These are phyloP conservation scores for Candida michaelii DNA, from an alignment of 805 yeast genomes.

Conservation along the genomic window DNA sequence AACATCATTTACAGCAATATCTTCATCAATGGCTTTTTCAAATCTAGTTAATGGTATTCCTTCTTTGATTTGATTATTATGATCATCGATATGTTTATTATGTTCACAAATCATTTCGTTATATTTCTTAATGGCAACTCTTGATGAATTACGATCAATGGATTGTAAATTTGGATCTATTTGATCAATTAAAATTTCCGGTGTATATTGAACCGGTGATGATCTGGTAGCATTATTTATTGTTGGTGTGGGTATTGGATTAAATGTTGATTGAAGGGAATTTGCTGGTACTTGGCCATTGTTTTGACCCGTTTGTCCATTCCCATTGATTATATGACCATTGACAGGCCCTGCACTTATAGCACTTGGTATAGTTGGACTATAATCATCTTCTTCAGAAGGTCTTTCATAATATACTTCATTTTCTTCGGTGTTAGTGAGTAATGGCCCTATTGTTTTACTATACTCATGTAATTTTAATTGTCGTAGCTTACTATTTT, in stretches of 20 bases:
- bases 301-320: not conserved
- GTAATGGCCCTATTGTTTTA: slow-evolving; percentile 13
- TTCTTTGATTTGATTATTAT: slow-evolving; percentile 10
- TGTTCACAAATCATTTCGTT: slow-evolving; percentile 14
- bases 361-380: not conserved
- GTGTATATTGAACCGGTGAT: not conserved
- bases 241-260: too few species aligned
- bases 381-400: not conserved
- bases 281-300: too few species aligned
- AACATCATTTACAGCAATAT: slow-evolving; percentile 3
- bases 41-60: not conserved
- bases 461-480: slow-evolving; percentile 13
- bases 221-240: not conserved
- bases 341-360: not conserved
- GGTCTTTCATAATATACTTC: slow-evolving; percentile 3
- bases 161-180: slow-evolving; percentile 5
- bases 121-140: slow-evolving; percentile 8
- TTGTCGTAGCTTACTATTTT: slow-evolving; percentile 7
- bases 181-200: slow-evolving; percentile 1
- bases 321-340: not conserved
- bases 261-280: too few species aligned
- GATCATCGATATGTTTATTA: slow-evolving; percentile 16
- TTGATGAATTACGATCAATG: not conserved
- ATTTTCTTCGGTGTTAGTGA: slow-evolving; percentile 16
- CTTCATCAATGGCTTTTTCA: not conserved